A percentile compares a stretch with the other conserved stretches of the same genome.
Conservation (phyloP, 2,329 filamentous ascomycete species). For the Curvularia sp. region DNA sequence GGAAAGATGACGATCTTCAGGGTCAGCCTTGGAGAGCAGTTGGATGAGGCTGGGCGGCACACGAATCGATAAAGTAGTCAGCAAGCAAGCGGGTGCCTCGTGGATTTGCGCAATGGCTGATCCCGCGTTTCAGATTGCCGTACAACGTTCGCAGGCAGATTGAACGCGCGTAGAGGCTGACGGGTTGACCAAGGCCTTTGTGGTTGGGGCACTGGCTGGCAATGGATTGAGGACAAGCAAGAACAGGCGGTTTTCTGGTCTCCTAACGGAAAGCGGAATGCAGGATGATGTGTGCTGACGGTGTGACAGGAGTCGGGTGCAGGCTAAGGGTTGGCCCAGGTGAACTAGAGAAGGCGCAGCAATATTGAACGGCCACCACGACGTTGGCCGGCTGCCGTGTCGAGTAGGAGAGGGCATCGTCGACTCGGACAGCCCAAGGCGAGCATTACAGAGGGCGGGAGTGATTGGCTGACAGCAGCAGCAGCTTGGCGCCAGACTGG, state of each 20-base stretch:
- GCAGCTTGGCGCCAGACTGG: slow-evolving; percentile 6
- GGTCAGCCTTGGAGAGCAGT: slow-evolving; percentile 5
- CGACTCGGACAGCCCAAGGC: slow-evolving; percentile 5
- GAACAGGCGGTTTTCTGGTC: background rate
- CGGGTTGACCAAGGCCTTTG: background rate
- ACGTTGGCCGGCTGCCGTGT: background rate
- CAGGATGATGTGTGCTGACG: background rate
- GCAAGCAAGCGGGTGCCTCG: slow-evolving; percentile 4
- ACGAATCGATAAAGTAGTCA: slow-evolving; percentile 1
- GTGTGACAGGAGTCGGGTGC: background rate
- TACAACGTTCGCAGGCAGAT: slow-evolving; percentile 7
- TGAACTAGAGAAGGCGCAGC: background rate
- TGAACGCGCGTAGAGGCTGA: slow-evolving; percentile 14
- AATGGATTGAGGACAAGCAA: background rate
- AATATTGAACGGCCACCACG: slow-evolving; percentile 1
- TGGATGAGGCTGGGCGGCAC: slow-evolving; percentile 1
- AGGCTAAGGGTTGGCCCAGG: no score
- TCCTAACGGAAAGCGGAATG: background rate
- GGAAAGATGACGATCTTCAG: slow-evolving; percentile 21
- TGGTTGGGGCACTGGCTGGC: no score
- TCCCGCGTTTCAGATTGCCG: slow-evolving; percentile 18
- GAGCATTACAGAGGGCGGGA: background rate
- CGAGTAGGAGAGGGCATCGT: slow-evolving; percentile 10
- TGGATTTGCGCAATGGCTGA: slow-evolving; percentile 7
- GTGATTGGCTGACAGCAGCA: slow-evolving; percentile 13